Conservation (phyloP, 2,329 filamentous ascomycete species). For the Phoma sp. region DNA sequence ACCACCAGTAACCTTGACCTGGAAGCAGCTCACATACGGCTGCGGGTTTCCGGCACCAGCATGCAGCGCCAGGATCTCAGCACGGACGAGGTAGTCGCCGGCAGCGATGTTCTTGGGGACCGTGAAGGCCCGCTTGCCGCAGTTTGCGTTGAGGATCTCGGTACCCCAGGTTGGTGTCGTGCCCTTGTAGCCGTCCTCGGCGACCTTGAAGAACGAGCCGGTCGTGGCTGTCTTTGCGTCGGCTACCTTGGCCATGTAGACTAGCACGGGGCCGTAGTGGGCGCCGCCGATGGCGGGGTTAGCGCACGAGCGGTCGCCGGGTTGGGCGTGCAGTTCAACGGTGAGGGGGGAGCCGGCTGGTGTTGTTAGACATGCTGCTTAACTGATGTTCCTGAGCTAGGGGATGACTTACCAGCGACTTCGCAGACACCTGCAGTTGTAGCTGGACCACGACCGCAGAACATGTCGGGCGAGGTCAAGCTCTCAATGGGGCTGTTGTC, state of each 20-base stretch:
- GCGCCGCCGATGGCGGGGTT: constrained; percentile 46
- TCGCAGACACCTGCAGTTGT: constrained; percentile 37
- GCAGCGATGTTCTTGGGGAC: constrained; percentile 43
- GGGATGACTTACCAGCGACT: constrained; percentile 37
- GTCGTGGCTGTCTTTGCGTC: constrained; percentile 42
- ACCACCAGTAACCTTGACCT: constrained; percentile 47
- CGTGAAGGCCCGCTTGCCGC: constrained; percentile 45
- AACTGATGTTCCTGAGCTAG: neutral
- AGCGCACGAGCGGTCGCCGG: constrained; percentile 39
- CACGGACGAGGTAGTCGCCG: constrained; percentile 44
- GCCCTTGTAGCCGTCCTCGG: constrained; percentile 46
- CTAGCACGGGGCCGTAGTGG: constrained; percentile 47
- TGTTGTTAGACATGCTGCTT: constrained; percentile 17
- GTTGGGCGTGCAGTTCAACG: constrained; percentile 49
- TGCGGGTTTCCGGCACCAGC: constrained; percentile 41
- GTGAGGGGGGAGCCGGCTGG: constrained; percentile 43
- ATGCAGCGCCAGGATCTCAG: constrained; percentile 45
- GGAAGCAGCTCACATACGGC: constrained; percentile 47
- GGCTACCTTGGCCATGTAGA: constrained; percentile 49
- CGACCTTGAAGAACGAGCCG: constrained; percentile 48
- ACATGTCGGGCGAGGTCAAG: constrained; percentile 42
- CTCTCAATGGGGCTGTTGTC: constrained; percentile 46
- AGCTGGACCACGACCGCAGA: constrained; percentile 44
- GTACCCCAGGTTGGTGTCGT: constrained; percentile 46
- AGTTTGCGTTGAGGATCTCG: constrained; percentile 49